Evolutionary conservation across 768 basidiomycete genomes (phyloP).

Genomic region (Chiua virens): DNA sequence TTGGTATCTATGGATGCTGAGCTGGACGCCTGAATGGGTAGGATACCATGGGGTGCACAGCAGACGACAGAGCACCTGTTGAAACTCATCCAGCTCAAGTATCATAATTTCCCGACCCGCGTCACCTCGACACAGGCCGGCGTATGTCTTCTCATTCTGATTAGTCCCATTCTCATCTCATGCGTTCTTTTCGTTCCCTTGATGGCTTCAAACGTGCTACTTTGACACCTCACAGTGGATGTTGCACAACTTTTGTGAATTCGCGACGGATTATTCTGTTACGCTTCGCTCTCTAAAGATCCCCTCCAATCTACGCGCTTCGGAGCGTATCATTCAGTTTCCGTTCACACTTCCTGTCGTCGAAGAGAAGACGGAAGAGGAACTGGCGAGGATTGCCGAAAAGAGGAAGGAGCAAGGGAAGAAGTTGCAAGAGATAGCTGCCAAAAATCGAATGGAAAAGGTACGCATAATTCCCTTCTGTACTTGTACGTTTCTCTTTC

Average conservation of each 20-base stretch:
- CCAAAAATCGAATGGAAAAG: slow-evolving; percentile 83
- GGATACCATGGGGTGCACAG: slow-evolving; percentile 91
- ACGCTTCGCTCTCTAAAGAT: slow-evolving; percentile 68
- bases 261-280: slow-evolving; percentile 71
- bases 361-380: slow-evolving; percentile 91
- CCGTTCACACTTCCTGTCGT: slow-evolving; percentile 63
- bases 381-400: slow-evolving; percentile 74
- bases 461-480: slow-evolving; percentile 34
- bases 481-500: neutral
- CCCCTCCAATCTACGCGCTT: slow-evolving; percentile 60
- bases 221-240: slow-evolving; percentile 67
- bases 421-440: slow-evolving; percentile 88
- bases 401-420: slow-evolving; percentile 82
- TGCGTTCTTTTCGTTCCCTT: neutral
- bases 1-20: neutral
- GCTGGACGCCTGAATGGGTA: slow-evolving; percentile 30
- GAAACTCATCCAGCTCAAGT: slow-evolving; percentile 93
- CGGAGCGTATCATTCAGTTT: slow-evolving; percentile 82
- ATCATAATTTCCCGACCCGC: slow-evolving; percentile 87
- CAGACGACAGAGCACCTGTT: slow-evolving; percentile 91
- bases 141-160: slow-evolving; percentile 42
- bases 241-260: slow-evolving; percentile 82
- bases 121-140: slow-evolving; percentile 75
- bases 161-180: neutral
- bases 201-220: neutral